Evolutionary conservation across 306 rosid species (phyloP), one percentile per base, ranked within the genome.

Genomic region (Pyrus communis): DNA sequence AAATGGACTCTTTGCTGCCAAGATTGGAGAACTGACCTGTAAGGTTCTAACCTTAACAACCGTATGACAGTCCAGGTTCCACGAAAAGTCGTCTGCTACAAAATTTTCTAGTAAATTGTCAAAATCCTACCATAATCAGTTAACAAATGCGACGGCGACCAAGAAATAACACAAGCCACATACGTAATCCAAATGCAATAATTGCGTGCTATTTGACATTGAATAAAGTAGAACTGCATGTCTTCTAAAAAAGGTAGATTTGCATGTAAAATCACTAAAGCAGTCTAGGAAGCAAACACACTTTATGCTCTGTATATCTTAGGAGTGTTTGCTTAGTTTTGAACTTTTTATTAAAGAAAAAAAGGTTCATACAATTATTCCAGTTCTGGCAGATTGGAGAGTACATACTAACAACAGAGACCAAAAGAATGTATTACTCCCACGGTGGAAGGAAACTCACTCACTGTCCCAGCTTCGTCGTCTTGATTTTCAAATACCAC

Each of bases 1-100:
- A 76, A 84, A 84, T 1, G 85, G 88, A 78, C 90, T 84, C 75
- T 84, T 84, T 11, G 84, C 92, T 22, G 88, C 90, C 59, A 88
- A 78, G 67, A 88, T 88, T 57, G 84, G 83, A 73, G 90, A 88
- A 73, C 90, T 84, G 55, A 86, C 82, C 70, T 82, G 83, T 17
- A 88, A 11, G 76, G 82, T 86, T 71, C 78, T 83, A 40, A 82
- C 85, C 69, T 43, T 67, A 30, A 76, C 43, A 19, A 74, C 80
- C 62, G 77, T 64, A 35, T 81, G 57, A 30, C 28, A 65, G 69
- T 70, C 79, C 70, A 9, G 60, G 75, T 70, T 68, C 80, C 78
- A 73, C 19, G 61, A 46, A 12, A 46, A 63, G 54, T 84, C 73
- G 54, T 74, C 71, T 52, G 76, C 87, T 77, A 62, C 73, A 81